Conservation (phyloP, 768 basidiomycete genomes). For the Tephrocybe sp. region DNA sequence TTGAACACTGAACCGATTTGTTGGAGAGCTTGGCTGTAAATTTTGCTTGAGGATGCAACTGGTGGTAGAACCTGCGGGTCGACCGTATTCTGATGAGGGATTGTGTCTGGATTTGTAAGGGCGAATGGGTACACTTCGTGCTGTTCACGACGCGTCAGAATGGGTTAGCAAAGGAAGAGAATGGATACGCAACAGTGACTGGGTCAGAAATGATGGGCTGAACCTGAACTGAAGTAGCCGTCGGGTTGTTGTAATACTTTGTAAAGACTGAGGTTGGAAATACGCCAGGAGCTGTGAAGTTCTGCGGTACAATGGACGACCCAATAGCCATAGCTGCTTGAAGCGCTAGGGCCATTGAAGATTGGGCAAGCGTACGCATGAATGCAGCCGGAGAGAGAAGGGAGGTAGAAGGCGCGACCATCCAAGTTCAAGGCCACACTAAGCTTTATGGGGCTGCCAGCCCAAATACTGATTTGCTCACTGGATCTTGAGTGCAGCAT, state of each 20-base stretch:
- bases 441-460: too few species aligned
- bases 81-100: constrained; percentile 56
- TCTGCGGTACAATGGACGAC: constrained; percentile 34
- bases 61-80: constrained; percentile 72
- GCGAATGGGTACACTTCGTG: constrained; percentile 55
- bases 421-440: too few species aligned
- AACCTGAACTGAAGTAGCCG: constrained; percentile 67
- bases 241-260: constrained; percentile 73
- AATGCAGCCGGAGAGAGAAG: not conserved
- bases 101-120: constrained; percentile 63
- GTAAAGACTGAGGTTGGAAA: constrained; percentile 68
- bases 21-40: constrained; percentile 52
- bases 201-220: constrained; percentile 81
- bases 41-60: constrained; percentile 39
- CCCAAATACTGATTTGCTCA: too few species aligned
- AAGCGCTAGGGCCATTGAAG: constrained; percentile 1
- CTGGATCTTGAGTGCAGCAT: not conserved
- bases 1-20: constrained; percentile 57
- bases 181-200: constrained; percentile 45
- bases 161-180: not conserved
- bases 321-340: constrained; percentile 11
- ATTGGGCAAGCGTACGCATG: constrained; percentile 5
- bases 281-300: constrained; percentile 57
- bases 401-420: too few species aligned
- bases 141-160: constrained; percentile 29